Percentiles rank a stretch among this genome's conserved stretches.
These are phyloP conservation scores for Paraglomus occultum DNA, from an alignment of 192 early-diverging fungal genomes.

Conservation along the genomic window DNA sequence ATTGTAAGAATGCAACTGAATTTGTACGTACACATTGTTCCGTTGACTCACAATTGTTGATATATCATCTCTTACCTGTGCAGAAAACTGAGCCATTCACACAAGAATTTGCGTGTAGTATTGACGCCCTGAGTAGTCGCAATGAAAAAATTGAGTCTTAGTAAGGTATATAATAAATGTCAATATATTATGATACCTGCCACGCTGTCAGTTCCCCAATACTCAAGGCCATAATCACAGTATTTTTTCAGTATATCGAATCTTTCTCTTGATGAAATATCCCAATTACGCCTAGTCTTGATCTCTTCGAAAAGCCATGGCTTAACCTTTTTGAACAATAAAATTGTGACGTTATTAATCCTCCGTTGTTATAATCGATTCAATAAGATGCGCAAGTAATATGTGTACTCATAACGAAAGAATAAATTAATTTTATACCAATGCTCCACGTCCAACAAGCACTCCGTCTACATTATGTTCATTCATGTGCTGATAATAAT, in stretches of 20 bases:
- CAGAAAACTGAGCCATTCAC: constrained; percentile 77
- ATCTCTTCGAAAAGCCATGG: constrained; percentile 98
- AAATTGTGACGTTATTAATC: too few species aligned
- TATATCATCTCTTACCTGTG: constrained; percentile 45
- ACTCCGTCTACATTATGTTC: constrained; percentile 69
- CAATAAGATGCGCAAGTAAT: not conserved
- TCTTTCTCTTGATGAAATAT: constrained; percentile 86
- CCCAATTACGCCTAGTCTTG: constrained; percentile 79
- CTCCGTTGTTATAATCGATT: too few species aligned
- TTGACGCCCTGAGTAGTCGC: constrained; percentile 65
- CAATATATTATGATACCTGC: constrained; percentile 1
- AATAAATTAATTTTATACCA: not conserved
- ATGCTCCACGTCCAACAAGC: constrained; percentile 84
- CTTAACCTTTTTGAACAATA: constrained; percentile 55
- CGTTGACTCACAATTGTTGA: constrained; percentile 35
- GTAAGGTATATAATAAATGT: not conserved
- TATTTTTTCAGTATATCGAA: constrained; percentile 87
- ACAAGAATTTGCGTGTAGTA: constrained; percentile 73
- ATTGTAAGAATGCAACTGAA: not conserved
- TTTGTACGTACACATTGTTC: not conserved
- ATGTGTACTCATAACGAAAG: not conserved
- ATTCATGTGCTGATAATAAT: constrained; percentile 74
- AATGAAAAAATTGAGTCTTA: not conserved
- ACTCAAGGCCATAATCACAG: constrained; percentile 85
- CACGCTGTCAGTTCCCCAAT: constrained; percentile 89